Evolutionary conservation across 2,329 filamentous ascomycete species (phyloP).

Genomic region (Claviceps africana): DNA sequence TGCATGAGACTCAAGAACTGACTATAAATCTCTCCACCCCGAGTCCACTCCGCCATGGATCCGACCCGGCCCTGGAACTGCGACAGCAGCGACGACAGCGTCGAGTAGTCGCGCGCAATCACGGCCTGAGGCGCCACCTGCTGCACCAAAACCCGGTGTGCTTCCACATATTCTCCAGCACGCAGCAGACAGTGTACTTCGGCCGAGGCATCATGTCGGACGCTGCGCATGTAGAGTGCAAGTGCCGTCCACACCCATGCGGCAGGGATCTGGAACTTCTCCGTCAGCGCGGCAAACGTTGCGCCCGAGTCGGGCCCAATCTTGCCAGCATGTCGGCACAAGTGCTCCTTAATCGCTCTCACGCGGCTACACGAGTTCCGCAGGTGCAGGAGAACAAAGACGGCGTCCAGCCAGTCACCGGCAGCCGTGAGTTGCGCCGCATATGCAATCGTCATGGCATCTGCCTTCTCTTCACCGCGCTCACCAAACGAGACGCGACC

Average conservation of each 20-base stretch:
- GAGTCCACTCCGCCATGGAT: constrained; percentile 57
- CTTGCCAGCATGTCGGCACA: constrained; percentile 55
- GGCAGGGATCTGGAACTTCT: constrained; percentile 55
- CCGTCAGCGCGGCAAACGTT: constrained; percentile 45
- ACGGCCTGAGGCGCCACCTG: constrained; percentile 71
- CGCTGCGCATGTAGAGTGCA: constrained; percentile 65
- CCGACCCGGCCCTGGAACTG: constrained; percentile 53
- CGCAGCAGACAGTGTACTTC: constrained; percentile 72
- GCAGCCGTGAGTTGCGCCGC: constrained; percentile 47
- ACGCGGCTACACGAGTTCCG: constrained; percentile 47
- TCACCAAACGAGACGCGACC: constrained; percentile 38
- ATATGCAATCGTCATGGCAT: constrained; percentile 53
- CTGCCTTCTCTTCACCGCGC: constrained; percentile 44
- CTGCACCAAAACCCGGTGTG: constrained; percentile 68
- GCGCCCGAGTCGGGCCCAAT: constrained; percentile 46
- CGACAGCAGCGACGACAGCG: constrained; percentile 52
- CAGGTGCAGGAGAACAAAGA: constrained; percentile 71
- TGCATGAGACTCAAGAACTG: constrained; percentile 42
- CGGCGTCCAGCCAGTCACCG: constrained; percentile 53
- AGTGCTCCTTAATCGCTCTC: constrained; percentile 55
- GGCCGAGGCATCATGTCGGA: constrained; percentile 50
- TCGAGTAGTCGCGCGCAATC: constrained; percentile 66
- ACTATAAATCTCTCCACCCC: constrained; percentile 67
- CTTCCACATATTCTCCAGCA: constrained; percentile 62
- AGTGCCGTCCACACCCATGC: constrained; percentile 80